A percentile compares a stretch with the other conserved stretches of the same genome.
phyloP scores from a whole-genome alignment of 2,329 filamentous ascomycete genomes.

The Zymoseptoria ardabiliae region DNA sequence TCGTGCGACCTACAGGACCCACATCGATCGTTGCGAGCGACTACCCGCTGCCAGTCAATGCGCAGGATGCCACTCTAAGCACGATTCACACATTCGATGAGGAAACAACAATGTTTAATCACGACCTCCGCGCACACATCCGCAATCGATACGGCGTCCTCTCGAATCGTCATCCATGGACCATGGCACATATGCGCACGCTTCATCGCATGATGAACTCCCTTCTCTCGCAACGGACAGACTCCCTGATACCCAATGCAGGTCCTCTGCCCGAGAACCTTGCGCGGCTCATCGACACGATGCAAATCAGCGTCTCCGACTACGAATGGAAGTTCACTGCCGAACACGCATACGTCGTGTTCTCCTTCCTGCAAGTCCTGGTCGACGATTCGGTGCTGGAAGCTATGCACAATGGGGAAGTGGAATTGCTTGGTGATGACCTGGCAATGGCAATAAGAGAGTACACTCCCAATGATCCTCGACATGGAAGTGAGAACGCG shows the following conservation, averaged over 20 bases:
- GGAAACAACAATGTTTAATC: constrained; percentile 11
- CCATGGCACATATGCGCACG: constrained; percentile 30
- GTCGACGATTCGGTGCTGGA: constrained; percentile 15
- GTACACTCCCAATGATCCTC: constrained; percentile 14
- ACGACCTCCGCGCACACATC: constrained; percentile 20
- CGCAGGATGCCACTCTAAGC: not conserved
- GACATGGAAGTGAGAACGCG: constrained; percentile 12
- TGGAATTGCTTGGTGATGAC: constrained; percentile 26
- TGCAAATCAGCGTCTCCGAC: constrained; percentile 14
- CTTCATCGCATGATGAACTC: constrained; percentile 33
- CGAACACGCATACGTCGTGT: constrained; percentile 24
- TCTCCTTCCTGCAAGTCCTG: constrained; percentile 26
- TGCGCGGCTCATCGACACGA: constrained; percentile 9
- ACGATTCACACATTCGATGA: not conserved
- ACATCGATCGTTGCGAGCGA: not conserved
- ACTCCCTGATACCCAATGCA: constrained; percentile 24
- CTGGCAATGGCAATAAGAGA: constrained; percentile 19
- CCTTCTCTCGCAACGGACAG: constrained; percentile 15
- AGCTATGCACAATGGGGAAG: constrained; percentile 23
- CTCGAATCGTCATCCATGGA: constrained; percentile 26
- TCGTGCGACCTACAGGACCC: constrained; percentile 19
- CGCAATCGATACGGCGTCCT: constrained; percentile 31
- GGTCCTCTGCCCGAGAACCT: constrained; percentile 19
- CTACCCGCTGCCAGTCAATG: not conserved
- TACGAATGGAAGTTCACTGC: constrained; percentile 19